Evolutionary conservation across 352 stramenopile species (phyloP).

Genomic region (Phytophthora pini): DNA sequence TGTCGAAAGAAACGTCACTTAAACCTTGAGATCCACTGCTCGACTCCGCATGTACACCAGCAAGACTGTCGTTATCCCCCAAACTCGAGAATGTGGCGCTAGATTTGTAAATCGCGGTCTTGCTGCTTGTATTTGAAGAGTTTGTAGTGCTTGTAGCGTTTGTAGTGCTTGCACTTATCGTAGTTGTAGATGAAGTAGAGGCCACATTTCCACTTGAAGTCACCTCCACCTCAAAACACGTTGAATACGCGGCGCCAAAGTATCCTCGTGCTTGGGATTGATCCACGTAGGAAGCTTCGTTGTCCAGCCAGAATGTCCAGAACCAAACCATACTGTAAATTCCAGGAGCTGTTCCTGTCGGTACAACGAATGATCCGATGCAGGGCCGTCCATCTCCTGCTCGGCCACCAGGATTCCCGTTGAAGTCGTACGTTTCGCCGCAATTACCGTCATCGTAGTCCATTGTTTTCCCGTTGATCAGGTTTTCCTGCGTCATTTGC

Average conservation of each 20-base stretch:
- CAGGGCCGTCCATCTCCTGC: constrained; percentile 68
- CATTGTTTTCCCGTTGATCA: constrained; percentile 51
- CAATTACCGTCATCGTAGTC: constrained; percentile 72
- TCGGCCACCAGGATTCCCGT: constrained; percentile 49
- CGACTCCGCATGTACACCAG: constrained; percentile 17
- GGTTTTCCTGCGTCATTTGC: constrained; percentile 53
- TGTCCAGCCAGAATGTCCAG: constrained; percentile 71
- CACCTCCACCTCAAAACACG: constrained; percentile 70
- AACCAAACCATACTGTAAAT: constrained; percentile 77
- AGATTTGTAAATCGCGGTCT: constrained; percentile 9
- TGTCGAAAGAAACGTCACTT: constrained; percentile 7
- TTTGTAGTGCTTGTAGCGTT: no score
- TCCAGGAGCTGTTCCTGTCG: constrained; percentile 45
- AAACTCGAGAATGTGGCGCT: constrained; percentile 17
- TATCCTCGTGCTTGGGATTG: constrained; percentile 55
- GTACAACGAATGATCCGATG: constrained; percentile 60
- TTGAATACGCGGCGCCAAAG: constrained; percentile 71
- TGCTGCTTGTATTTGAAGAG: no score
- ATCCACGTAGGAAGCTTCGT: constrained; percentile 53
- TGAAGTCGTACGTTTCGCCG: constrained; percentile 53
- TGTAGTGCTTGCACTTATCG: no score
- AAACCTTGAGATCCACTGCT: constrained; percentile 11
- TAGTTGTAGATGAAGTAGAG: not conserved
- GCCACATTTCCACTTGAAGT: constrained; percentile 11
- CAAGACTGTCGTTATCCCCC: constrained; percentile 11